Percentiles rank a stretch among this genome's conserved stretches.
These are phyloP conservation scores for Parietichytrium sp. DNA, from an alignment of 108 stramenopile genomes.

Conservation along the genomic window DNA sequence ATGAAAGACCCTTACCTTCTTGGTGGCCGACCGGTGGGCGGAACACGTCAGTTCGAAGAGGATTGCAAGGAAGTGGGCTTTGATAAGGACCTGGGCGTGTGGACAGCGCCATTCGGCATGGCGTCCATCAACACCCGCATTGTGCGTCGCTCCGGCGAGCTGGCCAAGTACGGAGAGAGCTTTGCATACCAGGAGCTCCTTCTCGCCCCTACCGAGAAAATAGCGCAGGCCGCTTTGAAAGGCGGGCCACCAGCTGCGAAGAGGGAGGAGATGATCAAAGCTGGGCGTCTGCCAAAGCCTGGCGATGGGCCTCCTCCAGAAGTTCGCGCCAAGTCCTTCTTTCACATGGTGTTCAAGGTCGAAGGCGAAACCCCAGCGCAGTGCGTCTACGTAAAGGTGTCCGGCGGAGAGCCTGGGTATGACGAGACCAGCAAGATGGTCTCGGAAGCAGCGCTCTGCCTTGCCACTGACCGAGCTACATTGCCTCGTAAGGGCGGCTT, in stretches of 20 bases:
- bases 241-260: not conserved
- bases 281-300: slow-evolving; percentile 13
- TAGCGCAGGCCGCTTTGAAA: not conserved
- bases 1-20: not conserved
- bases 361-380: not conserved
- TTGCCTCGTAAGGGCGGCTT: slow-evolving; percentile 37
- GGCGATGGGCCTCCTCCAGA: slow-evolving; percentile 9
- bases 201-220: not conserved
- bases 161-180: not conserved
- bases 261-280: slow-evolving; percentile 30
- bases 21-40: not conserved
- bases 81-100: slow-evolving; percentile 82
- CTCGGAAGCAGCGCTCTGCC: not conserved
- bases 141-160: not conserved
- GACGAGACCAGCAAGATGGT: not conserved
- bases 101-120: slow-evolving; percentile 40
- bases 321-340: slow-evolving; percentile 26
- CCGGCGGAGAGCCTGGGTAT: slow-evolving; percentile 38
- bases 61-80: slow-evolving; percentile 82
- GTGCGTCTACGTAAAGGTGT: slow-evolving; percentile 4
- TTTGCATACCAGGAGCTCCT: not conserved
- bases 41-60: slow-evolving; percentile 74
- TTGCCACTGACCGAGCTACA: not conserved
- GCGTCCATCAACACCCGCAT: slow-evolving; percentile 36
- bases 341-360: not conserved